A percentile compares a stretch with the other conserved stretches of the same genome.
Conservation (phyloP, 2,329 filamentous ascomycete genomes). For the Aspergillus terreus region DNA sequence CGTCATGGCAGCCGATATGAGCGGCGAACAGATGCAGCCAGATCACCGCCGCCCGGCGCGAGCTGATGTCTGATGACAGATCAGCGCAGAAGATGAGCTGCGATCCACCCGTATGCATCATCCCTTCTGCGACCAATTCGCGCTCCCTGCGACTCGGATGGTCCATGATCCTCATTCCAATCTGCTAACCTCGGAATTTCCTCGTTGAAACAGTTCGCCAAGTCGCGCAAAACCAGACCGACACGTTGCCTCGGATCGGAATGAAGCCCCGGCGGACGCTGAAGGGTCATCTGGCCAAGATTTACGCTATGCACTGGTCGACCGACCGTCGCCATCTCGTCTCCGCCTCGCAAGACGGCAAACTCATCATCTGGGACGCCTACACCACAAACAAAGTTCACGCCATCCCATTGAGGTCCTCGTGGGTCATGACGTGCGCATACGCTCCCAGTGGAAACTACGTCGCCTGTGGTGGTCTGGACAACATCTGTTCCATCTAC, state of each 20-base stretch:
- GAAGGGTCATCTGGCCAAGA: constrained; percentile 97
- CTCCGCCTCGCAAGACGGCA: constrained; percentile 96
- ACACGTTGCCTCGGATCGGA: constrained; percentile 84
- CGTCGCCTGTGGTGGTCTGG: constrained; percentile 94
- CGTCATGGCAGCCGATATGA: constrained; percentile 48
- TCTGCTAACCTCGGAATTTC: background rate
- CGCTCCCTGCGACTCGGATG: background rate
- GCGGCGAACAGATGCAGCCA: constrained; percentile 71
- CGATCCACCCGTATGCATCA: constrained; percentile 91
- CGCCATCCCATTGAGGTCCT: constrained; percentile 93
- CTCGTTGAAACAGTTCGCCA: constrained; percentile 65
- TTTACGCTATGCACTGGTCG: constrained; percentile 99
- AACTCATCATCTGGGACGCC: constrained; percentile 99
- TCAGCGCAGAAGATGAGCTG: constrained; percentile 99
- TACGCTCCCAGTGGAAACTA: constrained; percentile 98
- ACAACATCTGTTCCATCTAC: constrained; percentile 99
- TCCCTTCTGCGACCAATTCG: constrained; percentile 7
- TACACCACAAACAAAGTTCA: constrained; percentile 99
- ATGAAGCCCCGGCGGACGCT: constrained; percentile 98
- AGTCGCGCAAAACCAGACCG: constrained; percentile 88
- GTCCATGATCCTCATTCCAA: constrained; percentile 5
- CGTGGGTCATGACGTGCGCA: constrained; percentile 99
- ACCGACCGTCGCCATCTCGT: constrained; percentile 96
- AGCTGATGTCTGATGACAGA: no score
- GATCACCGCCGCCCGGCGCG: constrained; percentile 87